phyloP scores from a whole-genome alignment of 768 basidiomycete genomes.

The Macrolepiota dolichaula region DNA sequence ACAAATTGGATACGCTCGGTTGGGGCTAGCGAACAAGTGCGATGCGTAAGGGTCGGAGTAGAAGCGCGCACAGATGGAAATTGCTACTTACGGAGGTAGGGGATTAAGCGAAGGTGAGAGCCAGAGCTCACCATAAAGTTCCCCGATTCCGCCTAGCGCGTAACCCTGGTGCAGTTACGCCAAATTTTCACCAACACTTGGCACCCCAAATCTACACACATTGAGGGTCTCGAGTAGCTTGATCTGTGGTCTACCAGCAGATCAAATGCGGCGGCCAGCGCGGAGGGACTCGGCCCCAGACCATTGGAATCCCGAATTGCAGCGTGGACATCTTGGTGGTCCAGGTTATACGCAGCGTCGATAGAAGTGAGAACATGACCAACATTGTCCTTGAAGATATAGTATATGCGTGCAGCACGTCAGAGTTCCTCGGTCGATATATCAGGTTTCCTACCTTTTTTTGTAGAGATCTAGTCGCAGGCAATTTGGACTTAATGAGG shows the following conservation, averaged over 20 bases:
- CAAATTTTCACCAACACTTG: conserved; percentile 99
- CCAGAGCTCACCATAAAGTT: neutral
- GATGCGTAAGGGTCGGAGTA: too few species aligned
- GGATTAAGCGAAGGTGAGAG: too few species aligned
- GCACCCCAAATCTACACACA: conserved; percentile 95
- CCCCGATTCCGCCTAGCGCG: conserved; percentile 46
- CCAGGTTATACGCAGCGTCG: conserved; percentile 87
- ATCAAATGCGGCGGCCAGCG: conserved; percentile 96
- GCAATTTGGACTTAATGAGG: conserved; percentile 90
- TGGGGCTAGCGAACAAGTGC: too few species aligned
- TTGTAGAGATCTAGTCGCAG: conserved; percentile 93
- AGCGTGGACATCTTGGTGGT: conserved; percentile 93
- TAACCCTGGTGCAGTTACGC: conserved; percentile 97
- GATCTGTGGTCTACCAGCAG: conserved; percentile 98
- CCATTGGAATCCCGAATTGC: conserved; percentile 98
- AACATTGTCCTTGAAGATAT: conserved; percentile 99
- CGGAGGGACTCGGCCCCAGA: conserved; percentile 92
- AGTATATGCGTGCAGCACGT: conserved; percentile 97
- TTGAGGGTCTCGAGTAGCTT: conserved; percentile 93
- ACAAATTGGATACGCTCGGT: too few species aligned
- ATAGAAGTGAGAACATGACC: conserved; percentile 88
- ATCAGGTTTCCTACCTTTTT: conserved; percentile 94
- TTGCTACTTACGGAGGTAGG: too few species aligned
- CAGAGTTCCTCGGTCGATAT: conserved; percentile 98
- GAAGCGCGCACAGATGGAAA: too few species aligned